Percentiles rank a stretch among this genome's conserved stretches.
These are phyloP conservation scores for Rhizomucor miehei DNA, from an alignment of 371 early-diverging fungal genomes.

Conservation along the genomic window DNA sequence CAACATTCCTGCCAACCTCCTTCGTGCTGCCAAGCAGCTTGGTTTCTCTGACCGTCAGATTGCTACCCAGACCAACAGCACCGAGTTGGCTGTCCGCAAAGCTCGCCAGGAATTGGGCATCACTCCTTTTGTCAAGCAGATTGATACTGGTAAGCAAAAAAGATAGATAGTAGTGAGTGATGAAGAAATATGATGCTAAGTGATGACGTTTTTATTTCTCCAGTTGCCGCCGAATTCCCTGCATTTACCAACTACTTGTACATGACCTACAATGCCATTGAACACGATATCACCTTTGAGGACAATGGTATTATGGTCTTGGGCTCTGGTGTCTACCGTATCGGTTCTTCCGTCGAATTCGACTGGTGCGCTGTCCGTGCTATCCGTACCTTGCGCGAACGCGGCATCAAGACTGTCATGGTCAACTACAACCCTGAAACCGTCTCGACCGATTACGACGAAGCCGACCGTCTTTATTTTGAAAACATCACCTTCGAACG, in stretches of 20 bases:
- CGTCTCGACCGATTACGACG: conserved; percentile 94
- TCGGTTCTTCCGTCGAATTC: conserved; percentile 93
- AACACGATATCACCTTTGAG: conserved; percentile 79
- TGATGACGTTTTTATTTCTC: conserved; percentile 78
- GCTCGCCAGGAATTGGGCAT: conserved; percentile 66
- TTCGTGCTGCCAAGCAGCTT: conserved; percentile 74
- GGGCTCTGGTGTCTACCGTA: conserved; percentile 95
- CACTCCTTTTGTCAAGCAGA: conserved; percentile 86
- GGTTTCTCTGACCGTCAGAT: conserved; percentile 91
- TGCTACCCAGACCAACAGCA: conserved; percentile 55
- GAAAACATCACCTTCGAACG: conserved; percentile 89
- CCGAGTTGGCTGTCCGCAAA: conserved; percentile 65
- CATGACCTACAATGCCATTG: conserved; percentile 87
- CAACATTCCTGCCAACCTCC: conserved; percentile 47
- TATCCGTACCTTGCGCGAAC: conserved; percentile 75
- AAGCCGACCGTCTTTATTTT: conserved; percentile 93
- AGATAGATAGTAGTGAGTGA: conserved; percentile 28
- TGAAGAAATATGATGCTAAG: conserved; percentile 72
- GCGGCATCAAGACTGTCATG: conserved; percentile 88
- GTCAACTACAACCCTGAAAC: conserved; percentile 98
- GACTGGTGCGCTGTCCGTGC: conserved; percentile 91
- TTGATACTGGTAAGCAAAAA: conserved; percentile 83
- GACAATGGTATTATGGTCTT: conserved; percentile 91
- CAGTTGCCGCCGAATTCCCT: conserved; percentile 93
- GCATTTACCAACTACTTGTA: conserved; percentile 91